A percentile compares a stretch with the other conserved stretches of the same genome.
Evolutionary conservation across 768 basidiomycete species (phyloP).

Genomic region (Russula sp.): DNA sequence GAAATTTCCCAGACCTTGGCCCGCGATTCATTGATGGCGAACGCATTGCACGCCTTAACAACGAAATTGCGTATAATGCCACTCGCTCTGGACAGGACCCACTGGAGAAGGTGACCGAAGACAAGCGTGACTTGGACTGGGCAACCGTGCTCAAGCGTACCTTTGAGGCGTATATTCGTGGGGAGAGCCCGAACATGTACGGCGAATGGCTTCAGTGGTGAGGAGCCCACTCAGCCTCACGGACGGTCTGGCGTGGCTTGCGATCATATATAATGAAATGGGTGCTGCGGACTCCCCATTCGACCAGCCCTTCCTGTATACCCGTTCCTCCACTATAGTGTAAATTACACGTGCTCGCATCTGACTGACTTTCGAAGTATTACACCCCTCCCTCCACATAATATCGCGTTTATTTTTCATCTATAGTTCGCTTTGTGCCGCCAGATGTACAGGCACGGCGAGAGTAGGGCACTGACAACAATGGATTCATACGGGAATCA

Average conservation of each 20-base stretch:
- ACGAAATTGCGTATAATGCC: conserved; percentile 22
- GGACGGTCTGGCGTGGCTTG: conserved; percentile 4
- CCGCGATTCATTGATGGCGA: conserved; percentile 71
- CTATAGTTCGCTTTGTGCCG: conserved; percentile 9
- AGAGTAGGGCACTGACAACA: conserved; percentile 2
- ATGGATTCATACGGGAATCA: neutral
- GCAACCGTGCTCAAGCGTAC: conserved; percentile 90
- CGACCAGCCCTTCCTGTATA: conserved; percentile 10
- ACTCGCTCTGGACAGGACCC: conserved; percentile 27
- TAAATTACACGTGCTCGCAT: conserved; percentile 22
- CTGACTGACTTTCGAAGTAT: conserved; percentile 15
- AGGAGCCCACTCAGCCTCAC: neutral
- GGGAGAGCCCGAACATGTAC: conserved; percentile 92
- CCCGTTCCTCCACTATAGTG: conserved; percentile 14
- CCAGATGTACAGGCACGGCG: conserved; percentile 8
- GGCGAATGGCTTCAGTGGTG: conserved; percentile 65
- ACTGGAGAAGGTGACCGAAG: conserved; percentile 44
- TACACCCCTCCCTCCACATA: conserved; percentile 13
- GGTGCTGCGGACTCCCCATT: neutral
- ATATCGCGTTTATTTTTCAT: conserved; percentile 14
- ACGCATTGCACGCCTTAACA: conserved; percentile 46
- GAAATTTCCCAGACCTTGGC: conserved; percentile 97
- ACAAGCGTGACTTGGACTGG: conserved; percentile 85
- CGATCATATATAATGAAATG: conserved; percentile 5
- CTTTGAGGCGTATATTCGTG: conserved; percentile 88